Percentiles rank a stretch among this genome's conserved stretches.
Evolutionary conservation across 371 early-diverging fungal genomes (phyloP).

Genomic region (Mucor ambiguus): DNA sequence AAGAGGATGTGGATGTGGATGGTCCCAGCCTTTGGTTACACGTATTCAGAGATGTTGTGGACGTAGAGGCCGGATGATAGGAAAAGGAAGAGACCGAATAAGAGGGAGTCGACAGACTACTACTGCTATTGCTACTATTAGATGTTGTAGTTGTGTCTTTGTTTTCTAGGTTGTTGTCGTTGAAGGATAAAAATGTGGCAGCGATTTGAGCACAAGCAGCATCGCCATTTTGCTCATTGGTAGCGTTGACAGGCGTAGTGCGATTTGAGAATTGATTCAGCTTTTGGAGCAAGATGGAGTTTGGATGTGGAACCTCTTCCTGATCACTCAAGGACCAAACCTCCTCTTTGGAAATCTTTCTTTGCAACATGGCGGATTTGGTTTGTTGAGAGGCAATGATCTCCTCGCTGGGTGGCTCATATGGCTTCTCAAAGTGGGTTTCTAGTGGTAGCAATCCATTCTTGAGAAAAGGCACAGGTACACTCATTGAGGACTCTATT

Average conservation of each 20-base stretch:
- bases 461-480: constrained; percentile 7
- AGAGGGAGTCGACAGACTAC: neutral
- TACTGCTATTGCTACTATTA: neutral
- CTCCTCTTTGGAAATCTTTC: constrained; percentile 17
- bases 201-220: neutral
- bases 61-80: neutral
- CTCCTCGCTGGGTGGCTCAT: constrained; percentile 10
- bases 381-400: neutral
- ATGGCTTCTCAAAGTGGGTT: constrained; percentile 19
- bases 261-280: constrained; percentile 1
- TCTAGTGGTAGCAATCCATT: constrained; percentile 1
- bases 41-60: neutral
- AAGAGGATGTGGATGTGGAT: neutral
- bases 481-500: constrained; percentile 12
- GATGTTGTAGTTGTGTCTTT: neutral
- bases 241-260: neutral
- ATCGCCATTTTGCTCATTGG: neutral
- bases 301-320: neutral
- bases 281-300: constrained; percentile 7
- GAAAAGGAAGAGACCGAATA: neutral
- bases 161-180: neutral
- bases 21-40: neutral
- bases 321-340: neutral
- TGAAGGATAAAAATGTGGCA: neutral
- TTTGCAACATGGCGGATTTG: neutral